Evolutionary conservation across 305 asterid genomes (phyloP), one percentile per base, ranked within the genome.

Genomic region (Striga hermonthica): DNA sequence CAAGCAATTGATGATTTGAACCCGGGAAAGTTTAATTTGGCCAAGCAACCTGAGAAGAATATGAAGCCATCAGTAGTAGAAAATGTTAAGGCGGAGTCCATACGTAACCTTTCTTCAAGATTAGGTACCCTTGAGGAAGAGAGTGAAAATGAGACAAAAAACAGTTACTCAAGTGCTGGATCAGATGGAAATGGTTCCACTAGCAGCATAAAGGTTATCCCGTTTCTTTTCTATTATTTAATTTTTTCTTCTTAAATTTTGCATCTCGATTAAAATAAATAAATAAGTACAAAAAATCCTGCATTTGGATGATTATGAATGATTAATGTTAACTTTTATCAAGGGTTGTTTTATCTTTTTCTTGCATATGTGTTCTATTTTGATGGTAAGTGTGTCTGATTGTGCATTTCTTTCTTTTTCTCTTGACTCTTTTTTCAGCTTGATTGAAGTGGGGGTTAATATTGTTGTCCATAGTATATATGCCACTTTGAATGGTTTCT

Each of bases 91-190:
- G 76, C 72, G 69, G 86, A 73, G 64, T 22, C 76, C 70, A 38
- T 70, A 45, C 77, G 37, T 65, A 78, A 67, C 48, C 69, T 73
- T 69, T 62, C 90, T 22, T 50, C 56, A 57, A 78, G 76, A 71
- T 76, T 90, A 70, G 87, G 75, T 52, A 79, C 81, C 40, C 83
- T 88, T 74, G 87, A 83, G 62, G 97, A 90, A 81, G 95, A 77
- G 75, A 86, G 84, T 81, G 97, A 83, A 72, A 82, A 76, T 53
- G 95, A 80, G 73, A 81, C 77, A 22, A 81, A 72, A 68, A 80
- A 81, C 79, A 74, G 80, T 68, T 79, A 86, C 79, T 69, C 77
- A 61, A 78, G 89, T 80, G 68, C 83, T 4, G 67, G 76, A 78
- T 79, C 86, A 36, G 76, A 44, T 60, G 89, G 73, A 77, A 73